Evolutionary conservation across 805 yeast species (phyloP), one percentile per base, ranked within the genome.

Genomic region (Lipomyces orientalis): DNA sequence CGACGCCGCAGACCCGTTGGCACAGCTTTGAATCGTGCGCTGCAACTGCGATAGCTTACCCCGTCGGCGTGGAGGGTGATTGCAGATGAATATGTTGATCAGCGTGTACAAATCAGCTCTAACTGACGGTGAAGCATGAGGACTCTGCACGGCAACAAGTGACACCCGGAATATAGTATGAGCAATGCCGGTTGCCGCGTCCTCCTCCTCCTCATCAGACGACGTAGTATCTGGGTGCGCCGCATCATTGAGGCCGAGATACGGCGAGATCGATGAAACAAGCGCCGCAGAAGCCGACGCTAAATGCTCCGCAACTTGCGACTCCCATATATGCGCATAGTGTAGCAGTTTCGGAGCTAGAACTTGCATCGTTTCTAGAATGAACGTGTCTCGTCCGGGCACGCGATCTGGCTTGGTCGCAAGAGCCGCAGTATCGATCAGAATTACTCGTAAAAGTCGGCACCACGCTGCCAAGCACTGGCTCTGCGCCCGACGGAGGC

Each of bases 401-500:
- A 62, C 33, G 37, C 54, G 58, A 14, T 55, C 62, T 0, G 87
- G 81, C 59, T 88, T 81, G n/a, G 79, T 77, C 8, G 78, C 73
- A 0, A 82, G 74, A 6, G 81, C 77, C 64, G 87, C 80, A 9
- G 87, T 87, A 76, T 88, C 93, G 4, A 87, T 82, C 4, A 91
- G 87, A 57, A 91, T 78, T 2, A 92, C 86, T 69, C 92, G 91
- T 31, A 91, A 87, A 60, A 93, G 77, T 71, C 88, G 89, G 29
- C 88, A 88, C 98, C 98, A 94, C 0, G 96, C 85, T 74, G 88
- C 91, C 35, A 94, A 79, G 65, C 89, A 86, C 14, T 83, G 79
- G 58, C 89, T 79, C 68, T 90, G 95, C 8, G 82, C 80, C 1
- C 81, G 76, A 9, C 77, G 67, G 22, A 76, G 62, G 14, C 54